Evolutionary conservation across 139 green algal species (phyloP).

Genomic region (Micromonas pusilla): DNA sequence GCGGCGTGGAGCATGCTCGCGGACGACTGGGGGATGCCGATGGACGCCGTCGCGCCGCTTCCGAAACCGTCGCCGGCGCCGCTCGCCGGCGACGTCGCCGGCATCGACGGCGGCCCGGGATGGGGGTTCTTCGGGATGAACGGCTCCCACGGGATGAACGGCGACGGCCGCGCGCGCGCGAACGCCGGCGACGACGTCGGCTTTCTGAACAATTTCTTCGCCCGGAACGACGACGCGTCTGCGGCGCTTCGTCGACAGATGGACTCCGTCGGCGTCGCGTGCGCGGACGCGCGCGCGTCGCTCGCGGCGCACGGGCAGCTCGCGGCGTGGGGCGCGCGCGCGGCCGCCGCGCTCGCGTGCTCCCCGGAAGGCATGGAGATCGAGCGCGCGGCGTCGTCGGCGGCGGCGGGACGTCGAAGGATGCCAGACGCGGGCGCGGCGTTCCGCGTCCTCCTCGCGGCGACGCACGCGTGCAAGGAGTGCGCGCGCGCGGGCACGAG

Average conservation of each 20-base stretch:
- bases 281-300: not conserved
- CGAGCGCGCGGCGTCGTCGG: too few species aligned
- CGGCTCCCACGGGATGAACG: too few species aligned
- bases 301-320: not conserved
- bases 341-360: not conserved
- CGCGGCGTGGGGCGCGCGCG: conserved; percentile 8
- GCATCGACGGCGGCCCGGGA: too few species aligned
- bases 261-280: not conserved
- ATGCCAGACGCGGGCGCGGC: not conserved
- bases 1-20: not conserved
- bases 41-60: too few species aligned
- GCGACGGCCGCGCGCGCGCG: too few species aligned
- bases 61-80: not conserved
- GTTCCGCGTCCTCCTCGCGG: not conserved
- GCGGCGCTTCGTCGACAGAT: not conserved
- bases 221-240: not conserved
- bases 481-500: not conserved
- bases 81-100: not conserved
- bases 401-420: too few species aligned
- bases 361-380: not conserved
- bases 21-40: not conserved
- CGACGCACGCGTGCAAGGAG: not conserved
- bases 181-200: too few species aligned
- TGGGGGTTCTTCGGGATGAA: too few species aligned
- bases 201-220: not conserved